Evolutionary conservation across 345 rosid species (phyloP).

Genomic region (Populus tremula): DNA sequence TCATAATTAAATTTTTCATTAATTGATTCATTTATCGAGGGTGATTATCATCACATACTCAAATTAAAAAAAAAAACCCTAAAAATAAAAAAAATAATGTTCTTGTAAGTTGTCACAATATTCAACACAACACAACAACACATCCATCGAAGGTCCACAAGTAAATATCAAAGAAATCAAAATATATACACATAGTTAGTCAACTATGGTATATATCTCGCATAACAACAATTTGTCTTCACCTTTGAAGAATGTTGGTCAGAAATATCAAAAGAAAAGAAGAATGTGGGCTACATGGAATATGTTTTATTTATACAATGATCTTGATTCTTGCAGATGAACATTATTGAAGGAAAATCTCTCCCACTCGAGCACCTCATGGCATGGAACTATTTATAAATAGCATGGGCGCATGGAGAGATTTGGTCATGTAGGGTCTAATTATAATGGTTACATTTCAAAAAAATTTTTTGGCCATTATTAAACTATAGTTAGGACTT

Average conservation of each 20-base stretch:
- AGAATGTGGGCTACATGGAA: no score
- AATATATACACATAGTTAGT: no score
- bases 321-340: no score
- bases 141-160: no score
- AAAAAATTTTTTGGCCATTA: not conserved
- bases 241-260: not conserved
- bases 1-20: no score
- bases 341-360: not conserved
- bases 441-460: not conserved
- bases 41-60: not conserved
- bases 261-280: no score
- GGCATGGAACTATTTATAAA: not conserved
- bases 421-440: not conserved
- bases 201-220: not conserved
- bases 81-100: no score
- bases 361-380: not conserved
- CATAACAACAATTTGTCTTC: not conserved
- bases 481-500: not conserved
- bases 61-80: not conserved
- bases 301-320: no score
- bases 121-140: not conserved
- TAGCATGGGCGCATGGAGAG: not conserved
- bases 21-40: not conserved
- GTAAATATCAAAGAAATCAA: no score
- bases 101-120: not conserved